These are phyloP conservation scores for Lachnellula hyalina DNA, from an alignment of 2,329 filamentous ascomycete genomes.

Conservation along the genomic window DNA sequence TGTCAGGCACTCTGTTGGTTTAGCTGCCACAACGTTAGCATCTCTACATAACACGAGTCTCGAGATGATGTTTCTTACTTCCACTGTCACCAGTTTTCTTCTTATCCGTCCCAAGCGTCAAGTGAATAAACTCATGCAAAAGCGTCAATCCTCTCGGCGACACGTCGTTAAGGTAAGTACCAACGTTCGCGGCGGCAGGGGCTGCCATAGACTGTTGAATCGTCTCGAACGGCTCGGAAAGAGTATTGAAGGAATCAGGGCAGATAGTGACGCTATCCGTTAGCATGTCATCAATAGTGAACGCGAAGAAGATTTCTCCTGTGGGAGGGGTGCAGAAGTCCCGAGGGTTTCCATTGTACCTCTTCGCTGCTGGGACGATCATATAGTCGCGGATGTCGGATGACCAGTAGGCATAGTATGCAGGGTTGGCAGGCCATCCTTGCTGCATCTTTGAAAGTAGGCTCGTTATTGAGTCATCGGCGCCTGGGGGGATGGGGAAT, in stretches of 20 bases:
- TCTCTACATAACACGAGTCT: neutral
- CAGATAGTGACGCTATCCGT: neutral
- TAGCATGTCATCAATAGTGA: neutral
- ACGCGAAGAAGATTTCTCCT: neutral
- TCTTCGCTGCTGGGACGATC: neutral
- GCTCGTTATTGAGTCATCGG: neutral
- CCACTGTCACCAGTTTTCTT: neutral
- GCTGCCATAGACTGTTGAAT: neutral
- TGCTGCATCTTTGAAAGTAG: neutral
- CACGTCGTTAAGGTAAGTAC: neutral
- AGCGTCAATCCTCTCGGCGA: neutral
- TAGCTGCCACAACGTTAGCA: neutral
- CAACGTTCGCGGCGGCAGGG: neutral
- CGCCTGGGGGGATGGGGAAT: neutral
- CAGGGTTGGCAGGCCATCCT: neutral
- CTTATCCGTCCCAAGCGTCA: neutral
- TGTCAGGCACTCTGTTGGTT: neutral
- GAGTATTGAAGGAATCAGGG: neutral
- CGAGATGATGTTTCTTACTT: neutral
- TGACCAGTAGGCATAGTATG: neutral
- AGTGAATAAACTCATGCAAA: slow-evolving; percentile 1
- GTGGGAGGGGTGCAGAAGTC: neutral
- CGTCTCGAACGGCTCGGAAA: neutral
- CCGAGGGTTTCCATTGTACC: neutral
- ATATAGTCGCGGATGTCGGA: neutral